Percentiles rank a stretch among this genome's conserved stretches.
Evolutionary conservation across 2,329 filamentous ascomycete species (phyloP).

Genomic region (Dactylellina sp.): DNA sequence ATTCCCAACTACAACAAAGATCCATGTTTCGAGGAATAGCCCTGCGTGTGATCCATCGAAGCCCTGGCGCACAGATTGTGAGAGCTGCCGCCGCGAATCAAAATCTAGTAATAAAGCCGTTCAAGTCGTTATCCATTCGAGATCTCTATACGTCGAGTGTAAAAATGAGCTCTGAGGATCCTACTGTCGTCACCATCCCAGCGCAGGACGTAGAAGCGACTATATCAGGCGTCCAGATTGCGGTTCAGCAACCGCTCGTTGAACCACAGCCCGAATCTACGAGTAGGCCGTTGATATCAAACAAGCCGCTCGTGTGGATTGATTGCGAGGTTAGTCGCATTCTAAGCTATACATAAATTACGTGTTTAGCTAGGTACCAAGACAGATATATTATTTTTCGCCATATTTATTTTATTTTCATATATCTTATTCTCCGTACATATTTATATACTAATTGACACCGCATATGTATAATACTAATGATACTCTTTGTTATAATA

Average conservation of each 20-base stretch:
- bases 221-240: conserved; percentile 16
- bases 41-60: not conserved
- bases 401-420: too few relatives aligned
- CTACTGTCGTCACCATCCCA: not conserved
- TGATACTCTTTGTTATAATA: conserved; percentile 63
- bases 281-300: conserved; percentile 16
- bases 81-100: not conserved
- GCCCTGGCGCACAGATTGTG: not conserved
- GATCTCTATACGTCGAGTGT: not conserved
- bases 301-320: conserved; percentile 80
- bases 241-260: not conserved
- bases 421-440: too few relatives aligned
- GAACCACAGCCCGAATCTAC: not conserved
- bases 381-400: too few relatives aligned
- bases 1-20: not conserved
- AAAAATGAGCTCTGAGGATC: conserved; percentile 3
- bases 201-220: conserved; percentile 5
- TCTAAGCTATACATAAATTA: conserved; percentile 7
- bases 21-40: not conserved
- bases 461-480: too few relatives aligned
- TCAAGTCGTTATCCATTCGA: not conserved
- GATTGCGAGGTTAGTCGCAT: conserved; percentile 76
- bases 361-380: too few relatives aligned
- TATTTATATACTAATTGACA: conserved; percentile 12
- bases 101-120: not conserved